phyloP scores from a whole-genome alignment of 768 basidiomycete genomes.

The Rhodotorula graminis region DNA sequence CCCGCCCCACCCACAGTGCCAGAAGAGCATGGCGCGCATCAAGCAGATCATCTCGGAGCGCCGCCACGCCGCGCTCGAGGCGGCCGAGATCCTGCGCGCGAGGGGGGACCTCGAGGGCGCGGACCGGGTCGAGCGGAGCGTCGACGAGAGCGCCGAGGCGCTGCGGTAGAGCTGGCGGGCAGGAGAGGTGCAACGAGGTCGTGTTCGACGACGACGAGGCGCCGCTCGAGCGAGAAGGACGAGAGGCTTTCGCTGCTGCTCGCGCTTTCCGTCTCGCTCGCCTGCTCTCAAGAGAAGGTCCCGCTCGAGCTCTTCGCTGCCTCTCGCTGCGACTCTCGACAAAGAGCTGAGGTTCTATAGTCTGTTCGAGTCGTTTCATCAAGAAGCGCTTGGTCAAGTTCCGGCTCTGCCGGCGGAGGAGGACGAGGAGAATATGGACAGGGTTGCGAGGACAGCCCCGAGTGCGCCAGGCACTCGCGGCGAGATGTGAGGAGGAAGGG shows the following conservation, averaged over 20 bases:
- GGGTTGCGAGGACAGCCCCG: too few species aligned
- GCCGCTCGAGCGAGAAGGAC: too few species aligned
- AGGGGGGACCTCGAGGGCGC: constrained; percentile 7
- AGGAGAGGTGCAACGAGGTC: not conserved
- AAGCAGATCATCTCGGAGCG: constrained; percentile 89
- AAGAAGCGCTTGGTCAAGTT: not conserved
- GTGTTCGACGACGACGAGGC: too few species aligned
- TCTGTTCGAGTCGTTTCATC: not conserved
- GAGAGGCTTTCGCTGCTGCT: not conserved
- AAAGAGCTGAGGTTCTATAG: too few species aligned
- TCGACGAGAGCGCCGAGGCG: constrained; percentile 4
- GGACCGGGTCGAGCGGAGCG: not conserved
- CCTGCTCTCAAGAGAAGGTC: too few species aligned
- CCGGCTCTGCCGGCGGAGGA: too few species aligned
- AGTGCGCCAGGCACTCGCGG: not conserved
- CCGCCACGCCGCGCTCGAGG: constrained; percentile 73
- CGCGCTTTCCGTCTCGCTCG: not conserved
- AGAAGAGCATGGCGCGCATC: constrained; percentile 94
- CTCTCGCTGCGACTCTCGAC: too few species aligned
- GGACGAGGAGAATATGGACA: not conserved
- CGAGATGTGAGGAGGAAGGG: too few species aligned
- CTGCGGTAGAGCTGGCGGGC: not conserved
- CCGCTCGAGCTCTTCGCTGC: too few species aligned
- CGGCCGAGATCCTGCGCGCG: constrained; percentile 44
- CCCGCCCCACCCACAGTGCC: constrained; percentile 55